phyloP scores from a whole-genome alignment of 805 yeast genomes.

The Lachancea sp. region DNA sequence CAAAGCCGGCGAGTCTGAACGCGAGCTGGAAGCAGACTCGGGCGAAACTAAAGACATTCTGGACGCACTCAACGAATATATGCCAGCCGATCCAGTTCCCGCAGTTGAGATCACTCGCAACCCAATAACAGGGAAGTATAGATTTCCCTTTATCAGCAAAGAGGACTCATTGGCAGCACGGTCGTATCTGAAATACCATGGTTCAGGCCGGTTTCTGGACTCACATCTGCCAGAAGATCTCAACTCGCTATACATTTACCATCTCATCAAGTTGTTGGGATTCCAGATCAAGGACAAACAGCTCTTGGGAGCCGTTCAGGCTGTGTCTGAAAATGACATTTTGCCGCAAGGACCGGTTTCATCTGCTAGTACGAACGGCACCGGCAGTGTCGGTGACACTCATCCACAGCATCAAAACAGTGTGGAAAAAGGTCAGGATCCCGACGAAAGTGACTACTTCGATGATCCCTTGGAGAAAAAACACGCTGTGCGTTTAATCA shows the following conservation, averaged over 20 bases:
- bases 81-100: conserved; percentile 13
- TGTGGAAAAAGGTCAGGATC: conserved; percentile 13
- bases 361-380: not conserved
- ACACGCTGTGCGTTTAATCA: conserved; percentile 42
- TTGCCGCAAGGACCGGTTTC: conserved; percentile 8
- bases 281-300: conserved; percentile 37
- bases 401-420: conserved; percentile 13
- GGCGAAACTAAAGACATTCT: not conserved
- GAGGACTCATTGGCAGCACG: conserved; percentile 43
- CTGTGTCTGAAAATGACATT: conserved; percentile 18
- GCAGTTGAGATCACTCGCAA: conserved; percentile 25
- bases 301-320: conserved; percentile 29
- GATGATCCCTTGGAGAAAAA: conserved; percentile 39
- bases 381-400: conserved; percentile 15
- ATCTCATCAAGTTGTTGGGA: conserved; percentile 58
- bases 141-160: conserved; percentile 35
- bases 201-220: conserved; percentile 54
- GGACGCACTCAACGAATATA: conserved; percentile 7
- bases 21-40: not conserved
- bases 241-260: conserved; percentile 48
- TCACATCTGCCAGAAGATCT: conserved; percentile 57
- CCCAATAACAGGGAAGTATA: conserved; percentile 27
- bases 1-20: not conserved
- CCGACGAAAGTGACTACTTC: conserved; percentile 14
- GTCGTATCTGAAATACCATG: conserved; percentile 50